A percentile compares a stretch with the other conserved stretches of the same genome.
These are phyloP conservation scores for Amniculicola lignicola DNA, from an alignment of 495 filamentous ascomycete species.

Conservation along the genomic window DNA sequence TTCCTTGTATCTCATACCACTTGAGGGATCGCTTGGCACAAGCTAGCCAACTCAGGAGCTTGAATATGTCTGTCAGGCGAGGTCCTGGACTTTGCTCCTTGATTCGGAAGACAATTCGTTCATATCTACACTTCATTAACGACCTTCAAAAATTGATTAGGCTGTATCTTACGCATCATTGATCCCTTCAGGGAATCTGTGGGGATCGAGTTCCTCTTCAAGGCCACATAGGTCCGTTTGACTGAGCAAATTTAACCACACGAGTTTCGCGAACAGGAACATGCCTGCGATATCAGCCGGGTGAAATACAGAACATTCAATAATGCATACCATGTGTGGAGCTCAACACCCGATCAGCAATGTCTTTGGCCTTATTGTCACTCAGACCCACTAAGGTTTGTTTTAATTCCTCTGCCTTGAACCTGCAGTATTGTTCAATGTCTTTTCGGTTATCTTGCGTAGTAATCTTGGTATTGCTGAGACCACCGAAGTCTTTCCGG, in stretches of 20 bases:
- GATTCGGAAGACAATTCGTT: slow-evolving; percentile 43
- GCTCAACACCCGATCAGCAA: too few relatives aligned
- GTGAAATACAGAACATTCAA: neutral
- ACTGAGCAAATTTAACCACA: slow-evolving; percentile 42
- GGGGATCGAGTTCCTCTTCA: slow-evolving; percentile 37
- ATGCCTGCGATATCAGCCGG: slow-evolving; percentile 40
- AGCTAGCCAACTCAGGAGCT: slow-evolving; percentile 46
- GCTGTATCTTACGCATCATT: slow-evolving; percentile 41
- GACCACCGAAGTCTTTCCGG: neutral
- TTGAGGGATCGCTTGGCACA: slow-evolving; percentile 47
- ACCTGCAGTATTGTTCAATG: neutral
- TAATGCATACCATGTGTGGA: too few relatives aligned
- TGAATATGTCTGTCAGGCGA: slow-evolving; percentile 8
- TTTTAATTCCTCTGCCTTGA: too few relatives aligned
- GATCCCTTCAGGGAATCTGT: slow-evolving; percentile 30
- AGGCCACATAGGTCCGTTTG: slow-evolving; percentile 37
- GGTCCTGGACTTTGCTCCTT: slow-evolving; percentile 16
- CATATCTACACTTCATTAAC: slow-evolving; percentile 38
- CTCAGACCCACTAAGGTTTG: too few relatives aligned
- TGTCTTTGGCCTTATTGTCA: too few relatives aligned
- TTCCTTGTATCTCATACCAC: slow-evolving; percentile 49
- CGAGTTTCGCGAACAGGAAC: slow-evolving; percentile 49
- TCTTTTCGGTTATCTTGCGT: neutral
- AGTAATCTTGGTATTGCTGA: neutral
- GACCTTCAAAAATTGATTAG: neutral